Base-by-base conservation (phyloP, 257 asterid genomes). In the Fraxinus cuspidata region DNA sequence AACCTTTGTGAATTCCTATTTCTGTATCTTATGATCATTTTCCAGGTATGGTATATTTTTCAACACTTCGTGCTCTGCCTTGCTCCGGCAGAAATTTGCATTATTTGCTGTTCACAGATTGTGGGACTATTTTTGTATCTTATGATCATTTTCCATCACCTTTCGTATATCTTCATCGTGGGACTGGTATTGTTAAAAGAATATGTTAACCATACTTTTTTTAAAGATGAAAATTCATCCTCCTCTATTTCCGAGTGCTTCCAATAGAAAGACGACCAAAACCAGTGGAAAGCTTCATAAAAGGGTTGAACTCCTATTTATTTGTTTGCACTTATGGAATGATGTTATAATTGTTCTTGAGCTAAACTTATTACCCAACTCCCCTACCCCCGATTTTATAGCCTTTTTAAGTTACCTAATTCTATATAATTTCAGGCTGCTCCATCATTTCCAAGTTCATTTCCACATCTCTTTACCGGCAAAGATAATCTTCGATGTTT, bases 401-500 rank as follows among this genome's bases (percentile, higher is more conserved):
- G 18, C 42, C 18, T 71, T 60, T 75, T 71, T 15, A 77, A 73
- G 77, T 72, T 68, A 16, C 72, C 56, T 79, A 77, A 58, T 64
- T 70, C 70, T 77, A 35, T 28, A 25, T 68, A 18, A 73, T 77
- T 75, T 58, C 87, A 95, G 98, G 99, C 98, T 71, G 97, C 91
- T 84, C 99, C 98, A 63, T 92, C 97, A 27, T 95, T 95, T 83
- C 97, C 98, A 27, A 92, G 96, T 83, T 92, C 99, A 69, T 95
- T 95, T 81, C 97, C 99, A 8, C 99, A 93, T 86, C 87, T 92
- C 38, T 95, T 95, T 84, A 74, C 91, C 25, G 93, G 87, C 66
- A 89, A 87, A 81, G 97, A 95, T 51, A 89, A 72, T 78, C 89
- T 83, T 32, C 96, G 94, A 29, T 92, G 99, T 86, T 83, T 95